Conservation (phyloP, 352 stramenopile species). For the Elongisporangium undulatum region DNA sequence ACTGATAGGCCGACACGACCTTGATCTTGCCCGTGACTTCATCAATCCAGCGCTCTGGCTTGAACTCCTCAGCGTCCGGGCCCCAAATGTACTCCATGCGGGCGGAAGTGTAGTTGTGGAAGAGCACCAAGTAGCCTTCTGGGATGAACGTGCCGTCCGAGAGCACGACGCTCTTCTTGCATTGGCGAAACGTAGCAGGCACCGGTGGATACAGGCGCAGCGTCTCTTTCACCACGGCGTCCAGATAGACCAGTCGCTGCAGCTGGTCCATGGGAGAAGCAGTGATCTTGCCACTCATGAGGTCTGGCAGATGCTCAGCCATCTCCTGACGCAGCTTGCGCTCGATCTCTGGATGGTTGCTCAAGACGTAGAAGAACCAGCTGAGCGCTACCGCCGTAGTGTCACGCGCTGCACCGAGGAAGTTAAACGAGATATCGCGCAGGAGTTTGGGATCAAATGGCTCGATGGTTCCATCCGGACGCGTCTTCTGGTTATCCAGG, state of each 20-base stretch:
- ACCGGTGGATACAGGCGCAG: slow-evolving; percentile 43
- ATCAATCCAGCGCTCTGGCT: slow-evolving; percentile 40
- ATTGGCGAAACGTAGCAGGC: slow-evolving; percentile 31
- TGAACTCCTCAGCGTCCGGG: slow-evolving; percentile 28
- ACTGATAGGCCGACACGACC: slow-evolving; percentile 25
- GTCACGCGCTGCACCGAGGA: slow-evolving; percentile 56
- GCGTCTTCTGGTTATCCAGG: not conserved
- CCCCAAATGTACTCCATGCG: slow-evolving; percentile 36
- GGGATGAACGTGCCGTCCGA: slow-evolving; percentile 41
- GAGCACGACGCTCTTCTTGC: slow-evolving; percentile 35
- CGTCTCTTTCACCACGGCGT: slow-evolving; percentile 40
- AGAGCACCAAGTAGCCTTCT: slow-evolving; percentile 27
- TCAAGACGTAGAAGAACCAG: slow-evolving; percentile 59
- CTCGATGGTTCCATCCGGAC: slow-evolving; percentile 9
- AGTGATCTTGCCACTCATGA: slow-evolving; percentile 17
- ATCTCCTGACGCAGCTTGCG: slow-evolving; percentile 23
- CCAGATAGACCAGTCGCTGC: slow-evolving; percentile 22
- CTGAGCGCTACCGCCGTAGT: slow-evolving; percentile 42
- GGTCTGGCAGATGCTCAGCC: slow-evolving; percentile 16
- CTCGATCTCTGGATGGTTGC: slow-evolving; percentile 43
- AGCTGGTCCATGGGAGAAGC: slow-evolving; percentile 24
- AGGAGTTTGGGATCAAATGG: slow-evolving; percentile 34
- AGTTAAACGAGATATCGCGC: slow-evolving; percentile 34
- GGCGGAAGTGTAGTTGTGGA: slow-evolving; percentile 37
- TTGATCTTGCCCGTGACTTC: slow-evolving; percentile 18